Evolutionary conservation across 2,329 filamentous ascomycete genomes (phyloP).

Genomic region (Calonectria leucothoes): DNA sequence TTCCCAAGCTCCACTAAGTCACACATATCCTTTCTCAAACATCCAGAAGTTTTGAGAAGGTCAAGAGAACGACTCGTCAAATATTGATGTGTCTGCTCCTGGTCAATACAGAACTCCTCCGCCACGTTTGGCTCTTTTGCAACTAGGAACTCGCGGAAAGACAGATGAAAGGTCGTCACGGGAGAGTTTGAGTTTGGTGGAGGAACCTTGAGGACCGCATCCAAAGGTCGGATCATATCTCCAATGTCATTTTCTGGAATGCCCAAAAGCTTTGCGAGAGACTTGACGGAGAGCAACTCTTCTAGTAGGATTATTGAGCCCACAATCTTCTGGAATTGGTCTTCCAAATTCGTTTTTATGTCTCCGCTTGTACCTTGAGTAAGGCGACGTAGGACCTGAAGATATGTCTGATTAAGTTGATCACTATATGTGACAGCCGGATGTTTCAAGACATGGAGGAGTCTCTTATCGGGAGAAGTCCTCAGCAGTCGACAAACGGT

Average conservation of each 20-base stretch:
- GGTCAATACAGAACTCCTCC: slow-evolving; percentile 46
- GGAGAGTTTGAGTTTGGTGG: background rate
- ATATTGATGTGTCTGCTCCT: background rate
- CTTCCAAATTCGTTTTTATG: background rate
- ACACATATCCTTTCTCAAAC: background rate
- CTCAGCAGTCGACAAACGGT: slow-evolving; percentile 47
- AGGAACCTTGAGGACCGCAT: slow-evolving; percentile 5
- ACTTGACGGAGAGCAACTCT: slow-evolving; percentile 23
- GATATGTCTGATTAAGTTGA: slow-evolving; percentile 32
- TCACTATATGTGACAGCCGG: background rate
- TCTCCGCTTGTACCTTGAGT: background rate
- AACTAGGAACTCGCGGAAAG: slow-evolving; percentile 54
- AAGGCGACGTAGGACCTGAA: slow-evolving; percentile 27
- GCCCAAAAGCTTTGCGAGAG: slow-evolving; percentile 38
- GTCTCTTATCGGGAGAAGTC: slow-evolving; percentile 6
- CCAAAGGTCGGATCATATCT: background rate
- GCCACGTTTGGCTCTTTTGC: slow-evolving; percentile 38
- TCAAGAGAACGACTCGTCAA: background rate
- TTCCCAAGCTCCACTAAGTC: background rate
- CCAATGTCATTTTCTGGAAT: slow-evolving; percentile 16
- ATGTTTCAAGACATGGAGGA: too few relatives aligned
- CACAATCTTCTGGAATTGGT: background rate
- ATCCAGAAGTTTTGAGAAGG: background rate
- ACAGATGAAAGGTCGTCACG: slow-evolving; percentile 31
- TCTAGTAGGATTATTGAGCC: background rate